Conservation (phyloP, 1,284 basidiomycete genomes). For the Cutaneotrichosporon cyanovorans region DNA sequence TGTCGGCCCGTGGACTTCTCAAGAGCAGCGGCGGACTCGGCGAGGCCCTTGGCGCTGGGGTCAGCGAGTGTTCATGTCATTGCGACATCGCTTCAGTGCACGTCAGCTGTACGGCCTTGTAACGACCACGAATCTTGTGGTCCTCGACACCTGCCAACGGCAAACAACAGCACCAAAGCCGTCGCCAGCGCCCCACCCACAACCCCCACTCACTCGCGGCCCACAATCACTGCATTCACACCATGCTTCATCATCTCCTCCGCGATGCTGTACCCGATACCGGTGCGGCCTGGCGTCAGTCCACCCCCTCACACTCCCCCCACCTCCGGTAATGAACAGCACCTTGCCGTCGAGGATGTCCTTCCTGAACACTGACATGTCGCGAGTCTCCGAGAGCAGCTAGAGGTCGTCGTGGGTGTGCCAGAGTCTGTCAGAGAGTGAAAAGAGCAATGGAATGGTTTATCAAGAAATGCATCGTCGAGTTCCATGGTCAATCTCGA, state of each 20-base stretch:
- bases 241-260: constrained; percentile 81
- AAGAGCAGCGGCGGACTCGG: constrained; percentile 63
- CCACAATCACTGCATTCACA: constrained; percentile 71
- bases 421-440: too few species aligned
- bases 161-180: too few species aligned
- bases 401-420: too few species aligned
- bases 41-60: constrained; percentile 65
- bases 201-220: constrained; percentile 61
- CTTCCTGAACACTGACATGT: constrained; percentile 7
- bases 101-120: too few species aligned
- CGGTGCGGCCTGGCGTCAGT: constrained; percentile 52
- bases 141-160: too few species aligned
- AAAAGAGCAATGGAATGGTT: too few species aligned
- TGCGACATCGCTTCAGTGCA: too few species aligned
- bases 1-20: constrained; percentile 59
- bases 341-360: constrained; percentile 60
- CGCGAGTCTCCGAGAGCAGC: too few species aligned
- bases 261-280: constrained; percentile 86
- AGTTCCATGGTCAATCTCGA: too few species aligned
- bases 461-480: too few species aligned
- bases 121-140: too few species aligned
- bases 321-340: constrained; percentile 83
- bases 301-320: background rate
- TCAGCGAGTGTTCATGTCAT: background rate
- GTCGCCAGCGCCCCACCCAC: background rate